Percentiles rank a stretch among this genome's conserved stretches.
Conservation (phyloP, 2,329 filamentous ascomycete species). For the Fusarium continuum region DNA sequence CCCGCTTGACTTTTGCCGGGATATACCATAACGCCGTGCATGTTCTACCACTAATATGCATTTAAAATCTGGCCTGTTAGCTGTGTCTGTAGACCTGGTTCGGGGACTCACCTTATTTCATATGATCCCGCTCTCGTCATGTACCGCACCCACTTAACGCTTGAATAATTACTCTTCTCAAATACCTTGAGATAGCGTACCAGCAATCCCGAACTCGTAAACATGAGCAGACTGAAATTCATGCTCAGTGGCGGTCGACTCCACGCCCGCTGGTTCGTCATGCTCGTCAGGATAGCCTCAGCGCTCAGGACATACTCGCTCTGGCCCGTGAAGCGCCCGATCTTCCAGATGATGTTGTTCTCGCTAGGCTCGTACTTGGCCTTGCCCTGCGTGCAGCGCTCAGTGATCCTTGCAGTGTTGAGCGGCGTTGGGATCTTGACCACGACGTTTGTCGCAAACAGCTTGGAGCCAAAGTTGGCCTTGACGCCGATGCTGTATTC, state of each 20-base stretch:
- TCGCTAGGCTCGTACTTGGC: conserved; percentile 98
- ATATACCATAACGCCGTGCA: conserved; percentile 47
- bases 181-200: conserved; percentile 98
- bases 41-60: conserved; percentile 39
- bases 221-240: conserved; percentile 96
- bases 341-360: conserved; percentile 99
- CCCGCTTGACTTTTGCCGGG: conserved; percentile 45
- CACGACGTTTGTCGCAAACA: conserved; percentile 96
- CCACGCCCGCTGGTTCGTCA: conserved; percentile 99
- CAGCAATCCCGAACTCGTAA: conserved; percentile 90
- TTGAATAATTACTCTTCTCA: conserved; percentile 98
- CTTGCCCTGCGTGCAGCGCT: conserved; percentile 93
- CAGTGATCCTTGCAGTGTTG: conserved; percentile 93
- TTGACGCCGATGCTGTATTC: conserved; percentile 98
- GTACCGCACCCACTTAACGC: conserved; percentile 98
- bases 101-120: conserved; percentile 79
- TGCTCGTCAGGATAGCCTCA: conserved; percentile 91
- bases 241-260: conserved; percentile 90
- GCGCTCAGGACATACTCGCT: conserved; percentile 95
- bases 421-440: conserved; percentile 94
- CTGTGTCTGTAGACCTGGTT: background rate
- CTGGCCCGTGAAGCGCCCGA: conserved; percentile 97
- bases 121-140: conserved; percentile 99
- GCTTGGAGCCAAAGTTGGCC: conserved; percentile 94
- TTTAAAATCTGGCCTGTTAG: conserved; percentile 49